phyloP scores from a whole-genome alignment of 441 rosid genomes.

The Theobroma grandiflorum region DNA sequence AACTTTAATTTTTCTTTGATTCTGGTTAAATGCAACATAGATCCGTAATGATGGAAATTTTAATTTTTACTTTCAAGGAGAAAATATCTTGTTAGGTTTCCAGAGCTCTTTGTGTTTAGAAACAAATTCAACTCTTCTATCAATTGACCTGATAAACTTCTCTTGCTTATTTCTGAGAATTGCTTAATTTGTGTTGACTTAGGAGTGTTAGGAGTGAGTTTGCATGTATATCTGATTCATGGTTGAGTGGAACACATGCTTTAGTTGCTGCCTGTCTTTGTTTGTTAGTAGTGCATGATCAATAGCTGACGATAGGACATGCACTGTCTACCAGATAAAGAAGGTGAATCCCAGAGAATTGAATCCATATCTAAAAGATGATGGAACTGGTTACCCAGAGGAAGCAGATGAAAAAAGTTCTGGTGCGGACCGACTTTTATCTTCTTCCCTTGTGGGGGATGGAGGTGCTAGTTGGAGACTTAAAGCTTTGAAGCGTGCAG shows the following conservation, averaged over 20 bases:
- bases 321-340: constrained; percentile 39
- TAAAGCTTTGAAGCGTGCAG: constrained; percentile 85
- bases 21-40: background rate
- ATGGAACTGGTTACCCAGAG: constrained; percentile 87
- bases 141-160: background rate
- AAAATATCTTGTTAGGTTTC: background rate
- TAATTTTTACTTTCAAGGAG: background rate
- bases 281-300: background rate
- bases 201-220: background rate
- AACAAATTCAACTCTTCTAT: background rate
- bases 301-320: background rate
- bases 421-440: constrained; percentile 46
- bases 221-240: background rate
- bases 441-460: constrained; percentile 79
- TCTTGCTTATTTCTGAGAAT: background rate
- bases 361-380: constrained; percentile 79
- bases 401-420: constrained; percentile 52
- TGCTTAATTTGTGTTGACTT: background rate
- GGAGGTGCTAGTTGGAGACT: constrained; percentile 98
- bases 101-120: background rate
- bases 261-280: constrained; percentile 1
- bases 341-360: constrained; percentile 76
- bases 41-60: background rate
- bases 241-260: constrained; percentile 2
- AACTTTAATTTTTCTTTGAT: background rate